A percentile compares a stretch with the other conserved stretches of the same genome.
These are phyloP conservation scores for Picea sitchensis DNA, from an alignment of 75 land plant genomes.

Conservation along the genomic window DNA sequence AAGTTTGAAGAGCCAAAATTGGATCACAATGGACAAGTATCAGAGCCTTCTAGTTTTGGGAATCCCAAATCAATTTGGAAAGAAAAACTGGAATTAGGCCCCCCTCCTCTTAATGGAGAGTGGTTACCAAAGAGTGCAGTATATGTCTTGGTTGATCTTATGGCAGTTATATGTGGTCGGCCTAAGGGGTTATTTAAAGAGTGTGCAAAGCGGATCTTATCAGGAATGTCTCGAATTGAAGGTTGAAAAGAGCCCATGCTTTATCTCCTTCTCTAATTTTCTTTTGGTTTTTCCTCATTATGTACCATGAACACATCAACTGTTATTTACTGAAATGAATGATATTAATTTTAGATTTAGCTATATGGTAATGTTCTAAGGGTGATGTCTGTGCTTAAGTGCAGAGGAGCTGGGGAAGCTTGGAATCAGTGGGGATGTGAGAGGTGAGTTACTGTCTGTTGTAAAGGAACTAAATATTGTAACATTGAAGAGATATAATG, in stretches of 20 bases:
- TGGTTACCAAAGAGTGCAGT: constrained; percentile 95
- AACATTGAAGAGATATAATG: background rate
- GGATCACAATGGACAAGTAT: constrained; percentile 8
- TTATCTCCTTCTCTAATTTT: constrained; percentile 4
- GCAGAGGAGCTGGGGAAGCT: constrained; percentile 83
- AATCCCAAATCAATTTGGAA: constrained; percentile 21
- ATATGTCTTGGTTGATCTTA: constrained; percentile 78
- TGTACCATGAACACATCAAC: background rate
- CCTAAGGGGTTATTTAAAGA: constrained; percentile 93
- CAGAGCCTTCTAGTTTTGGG: constrained; percentile 33
- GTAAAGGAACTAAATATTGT: background rate
- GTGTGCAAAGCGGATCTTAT: constrained; percentile 54
- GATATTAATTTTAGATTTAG: background rate
- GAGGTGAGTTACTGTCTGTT: constrained; percentile 40
- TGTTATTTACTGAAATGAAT: background rate
- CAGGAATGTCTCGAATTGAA: constrained; percentile 61
- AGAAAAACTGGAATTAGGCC: constrained; percentile 67
- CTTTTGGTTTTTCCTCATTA: background rate
- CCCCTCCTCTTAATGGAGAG: constrained; percentile 89
- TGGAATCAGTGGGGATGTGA: constrained; percentile 59
- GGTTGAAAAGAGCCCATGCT: constrained; percentile 34
- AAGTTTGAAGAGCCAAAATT: background rate
- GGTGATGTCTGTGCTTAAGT: constrained; percentile 9
- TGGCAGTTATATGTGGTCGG: constrained; percentile 70
- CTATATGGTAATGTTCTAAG: background rate